Evolutionary conservation across 495 filamentous ascomycete genomes (phyloP), one percentile per base, ranked within the genome.

Genomic region (Beverwykella pulmonaria): DNA sequence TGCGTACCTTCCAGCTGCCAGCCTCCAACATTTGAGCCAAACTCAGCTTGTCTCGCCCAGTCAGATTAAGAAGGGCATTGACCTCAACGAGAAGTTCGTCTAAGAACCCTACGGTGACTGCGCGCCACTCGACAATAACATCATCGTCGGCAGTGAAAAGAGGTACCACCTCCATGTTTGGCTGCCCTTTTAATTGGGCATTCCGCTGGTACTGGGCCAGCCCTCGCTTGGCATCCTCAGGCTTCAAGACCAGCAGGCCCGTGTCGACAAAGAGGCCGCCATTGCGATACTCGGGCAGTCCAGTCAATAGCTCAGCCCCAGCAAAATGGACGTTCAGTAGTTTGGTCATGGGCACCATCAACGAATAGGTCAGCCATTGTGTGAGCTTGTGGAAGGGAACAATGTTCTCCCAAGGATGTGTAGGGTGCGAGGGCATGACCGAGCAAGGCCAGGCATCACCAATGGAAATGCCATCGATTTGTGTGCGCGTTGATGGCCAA

Each of bases 381-480:
- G 91, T 93, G 27, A 93, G 84, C 72, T 95, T 95, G 79, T 95
- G 91, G 83, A 96, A 95, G 0, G 95, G 93, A 7, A 96, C 88
- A 68, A 98, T 97, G 70, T 84, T 89, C 73, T 98, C 93, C 95
- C 94, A 98, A 0, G 88, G 83, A 30, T 87, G 83, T 12, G 87
- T 84, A 20, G 89, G 89, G 19, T 90, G 86, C 2, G 85, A 87
- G 23, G 93, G 92, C 83, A 98, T 87, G 50, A 86, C 84, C 34
- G 87, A 88, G 75, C 92, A 97, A 0, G 87, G 89, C 94, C 94
- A 98, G 27, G 95, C 94, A 74, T 98, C 94, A 47, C 94, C 94
- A 53, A 98, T 87, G 0, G 92, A 87, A 30, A 93, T 82, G 5
- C 92, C 92, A 73, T 96, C 91, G 68, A 98, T 89, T 66, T 90